Evolutionary conservation across 164 flowering plant species (phyloP).

Genomic region (Umbellularia californica): DNA sequence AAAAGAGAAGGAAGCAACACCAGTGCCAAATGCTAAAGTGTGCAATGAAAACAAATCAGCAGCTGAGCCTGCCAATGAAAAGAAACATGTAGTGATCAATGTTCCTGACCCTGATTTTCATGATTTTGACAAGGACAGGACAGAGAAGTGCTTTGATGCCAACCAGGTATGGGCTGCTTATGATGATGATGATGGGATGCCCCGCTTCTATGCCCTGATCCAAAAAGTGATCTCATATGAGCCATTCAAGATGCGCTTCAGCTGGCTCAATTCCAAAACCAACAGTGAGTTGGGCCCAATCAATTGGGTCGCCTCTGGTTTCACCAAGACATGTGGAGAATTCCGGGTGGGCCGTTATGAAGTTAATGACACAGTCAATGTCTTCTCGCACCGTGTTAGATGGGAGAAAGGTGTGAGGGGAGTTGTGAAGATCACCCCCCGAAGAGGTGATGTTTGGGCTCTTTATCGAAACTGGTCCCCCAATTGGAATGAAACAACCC

Average conservation of each 20-base stretch:
- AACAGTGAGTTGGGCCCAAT: constrained; percentile 53
- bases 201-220: constrained; percentile 66
- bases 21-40: constrained; percentile 5
- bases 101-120: constrained; percentile 74
- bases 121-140: constrained; percentile 61
- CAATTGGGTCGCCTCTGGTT: constrained; percentile 65
- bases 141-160: constrained; percentile 51
- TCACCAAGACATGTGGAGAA: constrained; percentile 68
- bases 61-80: constrained; percentile 17
- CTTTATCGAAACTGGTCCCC: constrained; percentile 71
- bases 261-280: constrained; percentile 68
- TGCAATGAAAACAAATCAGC: constrained; percentile 12
- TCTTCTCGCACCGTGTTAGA: constrained; percentile 65
- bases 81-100: constrained; percentile 34
- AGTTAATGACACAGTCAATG: constrained; percentile 40
- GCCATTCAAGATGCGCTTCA: constrained; percentile 62
- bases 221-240: constrained; percentile 47
- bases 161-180: constrained; percentile 82
- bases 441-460: constrained; percentile 75
- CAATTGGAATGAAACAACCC: constrained; percentile 63
- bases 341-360: constrained; percentile 56
- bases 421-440: constrained; percentile 47
- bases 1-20: constrained; percentile 11
- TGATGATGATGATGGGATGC: constrained; percentile 79
- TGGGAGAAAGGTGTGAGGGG: constrained; percentile 56